Conservation (phyloP, 805 yeast genomes). For the Sugiyamaella marilandica region DNA sequence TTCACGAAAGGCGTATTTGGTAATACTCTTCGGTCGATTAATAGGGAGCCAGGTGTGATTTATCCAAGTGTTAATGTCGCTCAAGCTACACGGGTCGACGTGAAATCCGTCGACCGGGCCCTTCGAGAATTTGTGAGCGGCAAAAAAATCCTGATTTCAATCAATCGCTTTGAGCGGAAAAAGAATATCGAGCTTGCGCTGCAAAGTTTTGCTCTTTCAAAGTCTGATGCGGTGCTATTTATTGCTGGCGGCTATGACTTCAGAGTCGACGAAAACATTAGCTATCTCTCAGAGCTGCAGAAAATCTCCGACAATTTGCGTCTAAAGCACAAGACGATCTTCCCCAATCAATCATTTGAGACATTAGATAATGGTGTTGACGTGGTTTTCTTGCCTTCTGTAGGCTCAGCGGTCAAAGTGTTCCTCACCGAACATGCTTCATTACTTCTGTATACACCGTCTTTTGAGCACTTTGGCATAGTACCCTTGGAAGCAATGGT, state of each 20-base stretch:
- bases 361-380: conserved; percentile 29
- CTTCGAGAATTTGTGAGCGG: conserved; percentile 16
- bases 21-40: conserved; percentile 47
- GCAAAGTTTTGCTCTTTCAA: conserved; percentile 51
- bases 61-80: conserved; percentile 73
- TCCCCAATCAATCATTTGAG: conserved; percentile 18
- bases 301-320: conserved; percentile 42
- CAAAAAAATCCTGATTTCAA: conserved; percentile 53
- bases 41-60: conserved; percentile 48
- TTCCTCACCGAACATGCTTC: conserved; percentile 53
- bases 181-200: conserved; percentile 80
- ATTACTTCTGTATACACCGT: conserved; percentile 79
- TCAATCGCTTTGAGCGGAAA: conserved; percentile 85
- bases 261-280: conserved; percentile 68
- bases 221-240: conserved; percentile 41
- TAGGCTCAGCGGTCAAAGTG: conserved; percentile 61
- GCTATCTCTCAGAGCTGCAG: conserved; percentile 60
- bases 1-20: conserved; percentile 72
- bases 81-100: conserved; percentile 14
- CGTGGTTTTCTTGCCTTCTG: conserved; percentile 76
- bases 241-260: conserved; percentile 91
- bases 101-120: conserved; percentile 4
- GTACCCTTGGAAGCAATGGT: conserved; percentile 97
- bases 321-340: conserved; percentile 42
- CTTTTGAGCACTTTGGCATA: conserved; percentile 92